Conservation (phyloP, 2,329 filamentous ascomycete genomes). For the Phialocephala sp. region DNA sequence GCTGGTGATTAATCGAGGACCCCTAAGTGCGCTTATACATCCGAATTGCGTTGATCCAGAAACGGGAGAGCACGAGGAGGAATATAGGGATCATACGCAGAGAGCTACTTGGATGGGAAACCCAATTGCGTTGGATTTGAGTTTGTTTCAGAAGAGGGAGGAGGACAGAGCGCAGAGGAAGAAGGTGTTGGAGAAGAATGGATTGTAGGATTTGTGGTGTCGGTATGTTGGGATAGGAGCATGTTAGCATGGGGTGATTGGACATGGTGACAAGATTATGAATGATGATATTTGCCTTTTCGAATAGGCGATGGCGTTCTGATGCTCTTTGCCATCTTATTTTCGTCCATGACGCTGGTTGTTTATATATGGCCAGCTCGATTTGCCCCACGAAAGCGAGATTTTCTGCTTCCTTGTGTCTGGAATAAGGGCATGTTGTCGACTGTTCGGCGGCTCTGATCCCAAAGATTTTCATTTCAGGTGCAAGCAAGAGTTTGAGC, state of each 20-base stretch:
- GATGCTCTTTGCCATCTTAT: background rate
- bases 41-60: conserved; percentile 75
- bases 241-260: background rate
- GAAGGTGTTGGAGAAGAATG: conserved; percentile 5
- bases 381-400: too few species aligned
- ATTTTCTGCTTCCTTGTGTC: too few species aligned
- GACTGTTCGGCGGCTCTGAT: background rate
- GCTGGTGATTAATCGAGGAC: conserved; percentile 82
- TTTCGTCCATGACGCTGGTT: background rate
- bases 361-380: too few species aligned
- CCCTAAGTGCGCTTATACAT: conserved; percentile 79
- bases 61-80: conserved; percentile 45
- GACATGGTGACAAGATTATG: background rate
- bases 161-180: conserved; percentile 11
- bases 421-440: too few species aligned
- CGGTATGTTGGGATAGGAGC: background rate
- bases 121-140: conserved; percentile 63
- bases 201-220: background rate
- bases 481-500: too few species aligned
- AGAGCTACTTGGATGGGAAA: conserved; percentile 79
- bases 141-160: conserved; percentile 46
- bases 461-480: background rate
- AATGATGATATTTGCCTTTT: background rate
- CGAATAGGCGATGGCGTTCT: background rate
- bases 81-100: conserved; percentile 53